Evolutionary conservation across 1,139 yeast species (phyloP), one percentile per base, ranked within the genome.

Genomic region (Diutina catenulata): DNA sequence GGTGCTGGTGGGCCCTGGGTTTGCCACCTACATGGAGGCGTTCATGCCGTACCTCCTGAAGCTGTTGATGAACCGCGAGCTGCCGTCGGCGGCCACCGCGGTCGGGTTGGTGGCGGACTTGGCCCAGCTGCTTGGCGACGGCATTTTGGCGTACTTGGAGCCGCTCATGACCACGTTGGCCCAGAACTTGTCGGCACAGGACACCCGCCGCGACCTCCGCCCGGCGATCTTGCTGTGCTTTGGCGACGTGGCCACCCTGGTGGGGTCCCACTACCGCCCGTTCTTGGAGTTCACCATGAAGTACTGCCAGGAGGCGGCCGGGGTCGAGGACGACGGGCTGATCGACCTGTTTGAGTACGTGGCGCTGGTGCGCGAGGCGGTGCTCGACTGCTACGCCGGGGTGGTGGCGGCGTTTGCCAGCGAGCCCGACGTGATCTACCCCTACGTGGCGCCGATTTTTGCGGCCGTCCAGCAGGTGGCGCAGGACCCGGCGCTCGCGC

Each of bases 71-170:
- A 88, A 86, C 57, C 76, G 83, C 9, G 95, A 86, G 37, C 75
- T 87, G 7, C 83, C 88, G 33, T 77, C 87, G 18, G 79, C 94
- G 49, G 74, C 72, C 45, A 83, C 95, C 11, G 95, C 97, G 3
- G 86, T 91, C 43, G 97, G 98, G 4, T 71, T 93, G 42, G 88
- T 91, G 42, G 96, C 96, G n/a, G 98, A 91, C 59, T 80, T 91
- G 48, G 75, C 94, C n/a, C 94, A 87, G 53, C 82, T 96, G 1
- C 68, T 93, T 40, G 95, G 94, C 24, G 70, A 68, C 27, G 70
- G 69, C 33, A 76, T 88, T 46, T 68, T 71, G 41, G 83, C 80
- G 39, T 88, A 84, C 57, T 75, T 84, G 48, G 78, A 77, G 45
- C 80, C 80, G 4, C 74, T 88, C 50, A 87, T 91, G 95, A 73